Percentiles rank a stretch among this genome's conserved stretches.
Conservation (phyloP, 1,139 yeast genomes). For the Arxiozyma telluris region DNA sequence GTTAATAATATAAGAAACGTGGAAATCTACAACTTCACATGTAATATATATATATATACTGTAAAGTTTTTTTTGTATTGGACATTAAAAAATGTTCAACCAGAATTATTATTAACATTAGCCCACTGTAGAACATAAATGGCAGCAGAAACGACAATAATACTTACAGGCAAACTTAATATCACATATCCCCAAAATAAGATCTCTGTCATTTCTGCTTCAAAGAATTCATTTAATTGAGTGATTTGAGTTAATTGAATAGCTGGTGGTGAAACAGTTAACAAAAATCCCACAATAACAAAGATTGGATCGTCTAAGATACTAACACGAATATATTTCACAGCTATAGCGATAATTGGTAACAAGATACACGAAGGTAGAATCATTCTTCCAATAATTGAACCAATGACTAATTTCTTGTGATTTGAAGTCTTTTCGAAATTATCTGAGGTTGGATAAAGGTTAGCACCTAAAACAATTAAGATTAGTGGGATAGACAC, state of each 20-base stretch:
- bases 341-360: conserved; percentile 55
- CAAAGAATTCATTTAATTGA: conserved; percentile 52
- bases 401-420: conserved; percentile 52
- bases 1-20: background rate
- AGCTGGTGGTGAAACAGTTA: conserved; percentile 72
- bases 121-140: conserved; percentile 38
- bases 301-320: conserved; percentile 72
- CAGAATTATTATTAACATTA: conserved; percentile 6
- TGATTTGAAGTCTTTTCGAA: conserved; percentile 59
- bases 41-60: background rate
- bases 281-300: conserved; percentile 58
- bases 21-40: background rate
- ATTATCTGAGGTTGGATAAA: conserved; percentile 56
- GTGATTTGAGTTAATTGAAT: conserved; percentile 72
- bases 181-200: conserved; percentile 72
- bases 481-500: conserved; percentile 82
- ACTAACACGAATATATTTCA: conserved; percentile 53
- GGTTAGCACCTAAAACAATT: conserved; percentile 66
- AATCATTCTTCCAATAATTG: conserved; percentile 65
- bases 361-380: conserved; percentile 55
- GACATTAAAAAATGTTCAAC: background rate
- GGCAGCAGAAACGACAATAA: conserved; percentile 57
- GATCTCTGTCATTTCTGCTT: conserved; percentile 64
- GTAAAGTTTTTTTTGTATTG: background rate
- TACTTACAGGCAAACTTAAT: conserved; percentile 65